Evolutionary conservation across 1,139 yeast genomes (phyloP).

Genomic region (Candida mesenterica): DNA sequence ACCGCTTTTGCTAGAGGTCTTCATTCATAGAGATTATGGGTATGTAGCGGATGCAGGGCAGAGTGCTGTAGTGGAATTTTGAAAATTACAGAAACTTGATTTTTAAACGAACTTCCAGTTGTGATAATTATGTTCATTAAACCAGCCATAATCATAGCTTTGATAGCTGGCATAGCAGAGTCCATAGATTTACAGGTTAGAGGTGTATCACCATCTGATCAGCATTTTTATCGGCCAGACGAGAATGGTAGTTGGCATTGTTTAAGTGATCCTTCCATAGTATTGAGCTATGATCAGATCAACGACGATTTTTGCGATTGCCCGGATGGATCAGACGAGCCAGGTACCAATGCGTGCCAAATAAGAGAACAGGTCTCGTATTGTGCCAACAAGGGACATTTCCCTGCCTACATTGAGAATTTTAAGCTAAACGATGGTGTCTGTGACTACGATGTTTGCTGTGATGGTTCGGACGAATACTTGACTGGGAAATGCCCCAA

Average conservation of each 20-base stretch:
- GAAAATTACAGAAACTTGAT: too few relatives aligned
- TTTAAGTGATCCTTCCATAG: conserved; percentile 60
- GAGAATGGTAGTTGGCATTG: conserved; percentile 61
- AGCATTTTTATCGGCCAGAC: conserved; percentile 52
- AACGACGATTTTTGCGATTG: conserved; percentile 94
- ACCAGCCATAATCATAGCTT: too few relatives aligned
- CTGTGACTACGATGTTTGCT: conserved; percentile 86
- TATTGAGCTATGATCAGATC: conserved; percentile 57
- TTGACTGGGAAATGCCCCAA: conserved; percentile 49
- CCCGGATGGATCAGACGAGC: conserved; percentile 98
- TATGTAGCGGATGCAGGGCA: too few relatives aligned
- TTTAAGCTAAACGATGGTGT: conserved; percentile 82
- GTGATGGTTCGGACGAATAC: conserved; percentile 92
- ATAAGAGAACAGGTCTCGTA: conserved; percentile 51
- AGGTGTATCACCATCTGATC: conserved; percentile 36
- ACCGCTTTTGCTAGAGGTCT: not conserved
- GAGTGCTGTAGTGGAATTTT: too few relatives aligned
- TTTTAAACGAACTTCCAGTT: too few relatives aligned
- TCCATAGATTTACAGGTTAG: not conserved
- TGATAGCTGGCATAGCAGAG: too few relatives aligned
- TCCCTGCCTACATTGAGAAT: conserved; percentile 55
- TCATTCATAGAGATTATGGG: too few relatives aligned
- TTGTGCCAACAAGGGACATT: conserved; percentile 76
- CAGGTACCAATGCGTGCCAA: conserved; percentile 87
- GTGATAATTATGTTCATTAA: too few relatives aligned